A percentile compares a stretch with the other conserved stretches of the same genome.
These are phyloP conservation scores for Colletotrichum lupini DNA, from an alignment of 2,329 filamentous ascomycete species.

Conservation along the genomic window DNA sequence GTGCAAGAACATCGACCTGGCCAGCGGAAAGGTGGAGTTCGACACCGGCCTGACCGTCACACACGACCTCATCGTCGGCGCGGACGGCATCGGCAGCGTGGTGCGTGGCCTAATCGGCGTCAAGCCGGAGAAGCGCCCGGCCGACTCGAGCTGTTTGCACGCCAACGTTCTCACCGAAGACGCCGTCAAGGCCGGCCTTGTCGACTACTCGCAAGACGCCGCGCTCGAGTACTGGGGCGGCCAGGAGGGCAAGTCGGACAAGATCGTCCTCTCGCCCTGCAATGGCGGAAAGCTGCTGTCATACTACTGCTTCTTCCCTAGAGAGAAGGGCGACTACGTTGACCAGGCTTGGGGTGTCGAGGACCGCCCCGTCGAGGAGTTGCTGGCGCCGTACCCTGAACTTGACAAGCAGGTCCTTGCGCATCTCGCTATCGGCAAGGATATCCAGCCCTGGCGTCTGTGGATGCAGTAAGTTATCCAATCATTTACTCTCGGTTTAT, in stretches of 20 bases:
- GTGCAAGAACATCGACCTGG: constrained; percentile 64
- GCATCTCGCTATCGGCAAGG: constrained; percentile 69
- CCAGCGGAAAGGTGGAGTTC: constrained; percentile 62
- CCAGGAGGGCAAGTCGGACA: constrained; percentile 70
- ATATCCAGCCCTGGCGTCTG: constrained; percentile 74
- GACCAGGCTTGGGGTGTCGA: constrained; percentile 69
- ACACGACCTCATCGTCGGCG: constrained; percentile 72
- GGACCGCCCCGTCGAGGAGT: constrained; percentile 63
- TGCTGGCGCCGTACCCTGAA: constrained; percentile 69
- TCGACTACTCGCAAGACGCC: constrained; percentile 69
- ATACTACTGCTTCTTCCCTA: constrained; percentile 78
- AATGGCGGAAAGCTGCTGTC: constrained; percentile 73
- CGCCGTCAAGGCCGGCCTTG: constrained; percentile 68
- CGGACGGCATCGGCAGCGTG: constrained; percentile 75
- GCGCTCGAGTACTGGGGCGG: constrained; percentile 80
- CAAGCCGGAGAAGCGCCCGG: constrained; percentile 66
- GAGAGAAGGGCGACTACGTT: constrained; percentile 68
- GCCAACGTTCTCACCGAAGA: constrained; percentile 72
- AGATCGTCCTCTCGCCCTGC: constrained; percentile 78
- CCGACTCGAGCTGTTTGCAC: constrained; percentile 72
- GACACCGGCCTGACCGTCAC: constrained; percentile 59
- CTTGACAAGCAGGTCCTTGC: constrained; percentile 67
- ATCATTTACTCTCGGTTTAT: background rate
- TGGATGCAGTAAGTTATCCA: constrained; percentile 62
- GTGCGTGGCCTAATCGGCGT: constrained; percentile 74